Evolutionary conservation across 139 green algal species (phyloP), one percentile per base, ranked within the genome.

Genomic region (Penium margaritaceum): DNA sequence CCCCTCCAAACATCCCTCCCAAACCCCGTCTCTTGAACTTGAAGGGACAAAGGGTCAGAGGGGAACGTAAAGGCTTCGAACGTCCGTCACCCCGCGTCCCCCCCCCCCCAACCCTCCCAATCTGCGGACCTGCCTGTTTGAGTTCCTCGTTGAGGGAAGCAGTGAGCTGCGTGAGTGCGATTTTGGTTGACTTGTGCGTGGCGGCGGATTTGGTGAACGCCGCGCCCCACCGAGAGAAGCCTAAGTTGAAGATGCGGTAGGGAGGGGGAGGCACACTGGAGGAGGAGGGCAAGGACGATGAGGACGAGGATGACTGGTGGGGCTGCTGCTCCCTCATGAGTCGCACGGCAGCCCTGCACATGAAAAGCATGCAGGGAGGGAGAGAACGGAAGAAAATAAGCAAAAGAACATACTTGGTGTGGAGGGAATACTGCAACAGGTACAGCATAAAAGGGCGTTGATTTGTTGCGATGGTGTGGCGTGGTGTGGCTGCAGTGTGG

Each of bases 131-230:
- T 29, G 57, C 70, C 17, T 44, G 29, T 0, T 69, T 44, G 38
- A 87, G 79, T 67, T 89, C 86, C 14, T 85, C 75, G 0, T 61
- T 64, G 46, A 90, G 71, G 33, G 74, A 77, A 34, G 70, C 47
- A n/a, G 63, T 87, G 24, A 88, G 79, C 81, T 87, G 81, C 6
- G 74, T 81, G 44, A 90, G 75, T 14, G 81, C 81, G 1, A 54
- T 63, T 74, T 89, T 90, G 44, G 80, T 90, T 51, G 63, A n/a
- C 67, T 90, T 89, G 81, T 89, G 86, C 0, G 81, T 86, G 33
- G 58, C 67, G 0, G 83, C 80, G 0, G 67, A 75, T 35, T 84
- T 84, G 36, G 77, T 80, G 37, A 84, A 74, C 34, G 60, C 79
- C 6, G 78, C 82, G 35, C 82, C 74, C 70, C 73, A 83, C 5